Base-by-base conservation (phyloP, 2,329 filamentous ascomycete species). In the Rutstroemia sydowiana region DNA sequence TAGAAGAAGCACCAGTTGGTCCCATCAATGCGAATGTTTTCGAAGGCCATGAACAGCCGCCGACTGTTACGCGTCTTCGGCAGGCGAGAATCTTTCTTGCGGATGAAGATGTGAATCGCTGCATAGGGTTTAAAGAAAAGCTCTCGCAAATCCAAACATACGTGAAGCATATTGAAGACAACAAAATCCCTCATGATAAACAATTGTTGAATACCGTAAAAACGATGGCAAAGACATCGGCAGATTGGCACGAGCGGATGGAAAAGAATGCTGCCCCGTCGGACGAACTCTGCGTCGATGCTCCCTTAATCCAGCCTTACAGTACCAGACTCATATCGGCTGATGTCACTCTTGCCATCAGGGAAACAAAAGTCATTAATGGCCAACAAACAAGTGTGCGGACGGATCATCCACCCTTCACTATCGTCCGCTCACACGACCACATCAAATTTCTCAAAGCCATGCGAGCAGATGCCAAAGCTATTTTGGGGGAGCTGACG, bases 31-130 rank as follows among this genome's bases (percentile, higher is more conserved):
- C n/a, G n/a, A n/a, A 32, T 32, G 30, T 7, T 32, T 63, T 59
- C 39, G 57, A 56, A 47, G 61, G 57, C 21, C 57, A 65, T 48
- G 56, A 53, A 1, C 68, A 70, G 49, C 69, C 68, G 21, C 63
- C 66, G 1, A 49, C 69, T 6, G 63, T 62, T 30, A 51, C 59
- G 26, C 66, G 67, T 2, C 62, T 73, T 28, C 30, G 60, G 36
- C 62, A 67, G 34, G 52, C 64, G n/a, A 56, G 61, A 45, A 72
- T 71, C 56, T 81, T 76, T 55, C 71, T 81, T 20, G 61, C 69
- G 3, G 74, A 77, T 28, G 71, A 75, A 55, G 74, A 80, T 56
- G 59, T 64, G 5, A 69, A 73, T 51, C 69, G 72, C 14, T 70
- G 69, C 52, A 41, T 66, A 1, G 57, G 66, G 40, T 78, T 75